Evolutionary conservation across 176 grass and related monocot genomes (phyloP).

Genomic region (Stipa capillata): DNA sequence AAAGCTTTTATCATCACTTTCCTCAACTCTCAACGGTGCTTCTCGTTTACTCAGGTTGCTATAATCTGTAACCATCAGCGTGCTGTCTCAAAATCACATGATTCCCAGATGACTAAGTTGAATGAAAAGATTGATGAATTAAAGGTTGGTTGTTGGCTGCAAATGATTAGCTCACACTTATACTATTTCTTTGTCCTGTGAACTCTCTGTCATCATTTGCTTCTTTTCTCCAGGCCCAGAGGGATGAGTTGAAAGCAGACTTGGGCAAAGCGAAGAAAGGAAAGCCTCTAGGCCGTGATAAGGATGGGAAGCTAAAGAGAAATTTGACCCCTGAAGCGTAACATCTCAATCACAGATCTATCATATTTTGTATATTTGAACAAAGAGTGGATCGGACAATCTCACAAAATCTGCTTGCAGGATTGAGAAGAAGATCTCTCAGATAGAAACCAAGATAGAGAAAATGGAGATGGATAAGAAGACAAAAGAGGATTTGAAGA

Average conservation of each 20-base stretch:
- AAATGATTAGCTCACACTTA: neutral
- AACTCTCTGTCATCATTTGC: neutral
- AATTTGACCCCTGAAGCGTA: conserved; percentile 79
- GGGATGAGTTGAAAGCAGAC: conserved; percentile 63
- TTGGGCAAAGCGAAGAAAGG: conserved; percentile 68
- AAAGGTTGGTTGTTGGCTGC: conserved; percentile 41
- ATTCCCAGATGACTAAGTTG: conserved; percentile 81
- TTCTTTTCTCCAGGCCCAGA: conserved; percentile 36
- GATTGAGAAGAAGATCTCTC: conserved; percentile 58
- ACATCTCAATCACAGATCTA: neutral
- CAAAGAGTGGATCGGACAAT: neutral
- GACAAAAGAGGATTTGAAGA: conserved; percentile 86
- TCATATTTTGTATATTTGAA: neutral
- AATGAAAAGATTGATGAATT: conserved; percentile 90
- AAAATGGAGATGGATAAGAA: conserved; percentile 69
- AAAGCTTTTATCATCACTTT: neutral
- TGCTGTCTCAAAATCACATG: conserved; percentile 88
- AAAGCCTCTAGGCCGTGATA: conserved; percentile 50
- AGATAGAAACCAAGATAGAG: conserved; percentile 52
- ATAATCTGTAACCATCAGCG: conserved; percentile 98
- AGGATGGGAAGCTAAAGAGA: conserved; percentile 69
- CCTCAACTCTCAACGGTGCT: neutral
- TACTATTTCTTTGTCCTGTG: neutral
- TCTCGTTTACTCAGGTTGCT: conserved; percentile 56
- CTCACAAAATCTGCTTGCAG: conserved; percentile 46